Base-by-base conservation (phyloP, 2,329 filamentous ascomycete genomes). In the Fusarium cyanostomum region DNA sequence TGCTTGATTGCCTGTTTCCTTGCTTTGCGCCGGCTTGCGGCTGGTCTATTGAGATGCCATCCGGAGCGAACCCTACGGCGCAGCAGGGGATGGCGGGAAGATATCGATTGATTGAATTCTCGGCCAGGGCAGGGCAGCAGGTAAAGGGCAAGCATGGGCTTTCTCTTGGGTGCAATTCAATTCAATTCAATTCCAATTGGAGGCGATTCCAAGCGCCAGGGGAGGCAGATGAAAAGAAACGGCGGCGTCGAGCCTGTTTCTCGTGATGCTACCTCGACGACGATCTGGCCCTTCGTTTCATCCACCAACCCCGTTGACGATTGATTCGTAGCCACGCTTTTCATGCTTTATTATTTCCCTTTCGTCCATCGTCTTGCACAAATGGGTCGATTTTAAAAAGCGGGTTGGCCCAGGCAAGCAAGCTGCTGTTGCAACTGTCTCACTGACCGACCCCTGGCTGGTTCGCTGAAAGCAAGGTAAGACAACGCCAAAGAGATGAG, bases 21-120 rank as follows among this genome's bases (percentile, higher is more conserved):
- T 52, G 44, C 51, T 18, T 52, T 41, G 37, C 18, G 24, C 53
- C 31, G 52, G 61, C 49, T 53, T 38, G 46, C 58, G 30, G 42
- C 46, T 56, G 58, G 49, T 55, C 46, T 45, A 45, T 38, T 30
- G 28, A 49, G 30, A 15, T 48, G 15, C 18, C 12, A 41, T 33
- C 55, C 59, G 59, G 59, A 66, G 55, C 35, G 50, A 64, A 64
- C 34, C 59, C 43, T 57, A 67, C 63, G 63, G 51, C 46, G 30
- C 38, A 64, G 37, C 63, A 66, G 63, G 63, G 63, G 52, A 66
- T 64, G 15, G 10, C 18, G 15, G 15, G 6, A 15, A n/a, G 21
- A 48, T 35, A 37, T 27, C 30, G 18, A 30, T 30, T 28, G 24
- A 39, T 27, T 31, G 28, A 30, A 31, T 42, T 45, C 51, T 41